Evolutionary conservation across 2,329 filamentous ascomycete species (phyloP).

Genomic region (Byssothecium circinans): DNA sequence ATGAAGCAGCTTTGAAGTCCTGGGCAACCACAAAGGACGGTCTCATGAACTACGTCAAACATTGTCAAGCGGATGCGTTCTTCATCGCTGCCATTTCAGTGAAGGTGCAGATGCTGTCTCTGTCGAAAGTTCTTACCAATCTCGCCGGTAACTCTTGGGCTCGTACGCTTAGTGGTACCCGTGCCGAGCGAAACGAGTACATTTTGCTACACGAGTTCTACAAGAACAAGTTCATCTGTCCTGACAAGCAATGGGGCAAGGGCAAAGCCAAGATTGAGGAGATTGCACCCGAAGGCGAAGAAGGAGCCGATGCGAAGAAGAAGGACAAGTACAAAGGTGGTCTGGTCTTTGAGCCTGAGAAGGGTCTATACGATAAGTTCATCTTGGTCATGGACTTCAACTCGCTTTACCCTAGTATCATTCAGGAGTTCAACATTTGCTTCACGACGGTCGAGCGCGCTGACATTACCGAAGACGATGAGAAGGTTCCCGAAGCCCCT

Average conservation of each 20-base stretch:
- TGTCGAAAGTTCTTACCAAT: conserved; percentile 95
- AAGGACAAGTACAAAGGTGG: conserved; percentile 99
- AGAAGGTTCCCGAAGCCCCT: conserved; percentile 86
- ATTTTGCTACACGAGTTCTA: conserved; percentile 98
- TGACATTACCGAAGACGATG: conserved; percentile 73
- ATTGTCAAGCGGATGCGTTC: conserved; percentile 94
- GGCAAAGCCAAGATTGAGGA: conserved; percentile 73
- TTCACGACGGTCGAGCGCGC: conserved; percentile 93
- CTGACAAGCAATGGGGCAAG: conserved; percentile 86
- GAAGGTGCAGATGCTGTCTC: conserved; percentile 84
- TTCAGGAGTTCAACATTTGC: conserved; percentile 99
- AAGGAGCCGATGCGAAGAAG: conserved; percentile 77
- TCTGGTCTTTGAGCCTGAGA: conserved; percentile 96
- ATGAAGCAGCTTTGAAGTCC: conserved; percentile 80
- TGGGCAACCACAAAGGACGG: conserved; percentile 85
- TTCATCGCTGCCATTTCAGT: conserved; percentile 91
- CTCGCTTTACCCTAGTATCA: conserved; percentile 96
- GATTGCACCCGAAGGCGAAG: conserved; percentile 69
- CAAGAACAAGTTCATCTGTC: conserved; percentile 95
- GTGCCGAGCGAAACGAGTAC: conserved; percentile 97
- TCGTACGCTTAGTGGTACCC: conserved; percentile 89
- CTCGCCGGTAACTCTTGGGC: conserved; percentile 98
- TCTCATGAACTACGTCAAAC: conserved; percentile 87
- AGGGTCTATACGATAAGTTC: conserved; percentile 96
- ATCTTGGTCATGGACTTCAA: conserved; percentile 99